Conservation (phyloP, 2,329 filamentous ascomycete genomes). For the Xylariaceae sp. region DNA sequence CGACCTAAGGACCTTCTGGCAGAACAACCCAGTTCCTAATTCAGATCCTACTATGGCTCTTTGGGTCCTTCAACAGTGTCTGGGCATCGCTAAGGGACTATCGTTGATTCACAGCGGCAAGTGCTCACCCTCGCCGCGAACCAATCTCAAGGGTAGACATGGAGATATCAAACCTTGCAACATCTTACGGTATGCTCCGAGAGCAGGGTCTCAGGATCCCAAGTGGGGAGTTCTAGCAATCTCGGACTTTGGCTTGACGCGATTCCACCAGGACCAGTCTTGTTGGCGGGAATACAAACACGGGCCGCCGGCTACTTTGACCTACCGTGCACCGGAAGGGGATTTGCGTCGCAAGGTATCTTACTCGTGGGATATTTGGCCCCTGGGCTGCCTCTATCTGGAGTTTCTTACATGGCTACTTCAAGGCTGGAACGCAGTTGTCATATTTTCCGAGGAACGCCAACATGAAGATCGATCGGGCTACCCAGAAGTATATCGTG, state of each 20-base stretch:
- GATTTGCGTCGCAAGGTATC: not conserved
- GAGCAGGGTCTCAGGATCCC: not conserved
- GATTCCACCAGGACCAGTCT: not conserved
- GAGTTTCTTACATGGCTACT: constrained; percentile 31
- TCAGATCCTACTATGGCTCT: not conserved
- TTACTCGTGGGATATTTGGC: constrained; percentile 26
- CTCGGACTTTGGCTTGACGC: not conserved
- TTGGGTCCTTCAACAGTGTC: not conserved
- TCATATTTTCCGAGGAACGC: constrained; percentile 12
- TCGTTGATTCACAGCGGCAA: not conserved
- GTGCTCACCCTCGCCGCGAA: not conserved
- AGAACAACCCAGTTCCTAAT: not conserved
- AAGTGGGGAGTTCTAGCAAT: not conserved
- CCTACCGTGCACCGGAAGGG: not conserved
- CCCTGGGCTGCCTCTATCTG: constrained; percentile 24
- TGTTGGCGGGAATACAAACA: not conserved
- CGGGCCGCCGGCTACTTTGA: not conserved
- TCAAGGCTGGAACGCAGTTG: constrained; percentile 23
- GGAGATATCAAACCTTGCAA: not conserved
- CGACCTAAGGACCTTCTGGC: not conserved
- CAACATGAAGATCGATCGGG: not conserved
- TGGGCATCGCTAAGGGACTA: not conserved
- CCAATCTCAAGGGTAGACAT: not conserved
- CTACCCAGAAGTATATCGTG: not conserved
- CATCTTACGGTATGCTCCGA: not conserved